Base-by-base conservation (phyloP, 768 basidiomycete genomes). In the Lyophyllum semitale region DNA sequence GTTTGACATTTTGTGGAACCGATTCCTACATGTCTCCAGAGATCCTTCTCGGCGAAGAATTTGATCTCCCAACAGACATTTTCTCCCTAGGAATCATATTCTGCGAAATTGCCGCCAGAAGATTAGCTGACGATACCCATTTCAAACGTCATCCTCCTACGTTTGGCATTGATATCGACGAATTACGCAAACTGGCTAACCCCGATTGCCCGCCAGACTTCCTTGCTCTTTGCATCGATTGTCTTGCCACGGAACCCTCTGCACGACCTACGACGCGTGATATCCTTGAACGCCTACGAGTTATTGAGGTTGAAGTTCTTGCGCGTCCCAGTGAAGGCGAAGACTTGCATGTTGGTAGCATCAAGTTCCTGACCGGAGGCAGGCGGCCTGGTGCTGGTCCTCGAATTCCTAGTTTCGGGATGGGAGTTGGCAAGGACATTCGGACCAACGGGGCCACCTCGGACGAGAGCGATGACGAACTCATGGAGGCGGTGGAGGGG, bases 21-120 rank as follows among this genome's bases (percentile, higher is more conserved):
- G 89, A 93, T 64, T 90, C 93, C 5, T 96, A 97, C 74, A 98
- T 98, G 96, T 93, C 91, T 2, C 96, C 96, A 0, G 96, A 98
- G 68, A 97, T 98, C 61, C 77, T 96, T 1, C 77, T 93, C 9
- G 95, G 95, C 22, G 84, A 89, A 48, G 91, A 95, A 65, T 99
- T 99, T 61, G 91, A 93, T 68, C 83, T 98, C 5, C 87, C 92
- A 3, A 97, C 96, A 6, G 96, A 99, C 66, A 87, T 97, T 0
- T 98, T 94, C 71, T 95, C 94, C 5, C 83, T 98, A 9, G 95
- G 93, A 0, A 83, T 96, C 64, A 93, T 94, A 57, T 89, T 97
- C 66, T 92, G 92, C 63, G 96, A 99, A 73, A 93, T 99, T 65
- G 79, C 88, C 0, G 82, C 91, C 2, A 81, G 95, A 20, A 82